phyloP scores from a whole-genome alignment of 768 basidiomycete species.

The Pluteus cervinus region DNA sequence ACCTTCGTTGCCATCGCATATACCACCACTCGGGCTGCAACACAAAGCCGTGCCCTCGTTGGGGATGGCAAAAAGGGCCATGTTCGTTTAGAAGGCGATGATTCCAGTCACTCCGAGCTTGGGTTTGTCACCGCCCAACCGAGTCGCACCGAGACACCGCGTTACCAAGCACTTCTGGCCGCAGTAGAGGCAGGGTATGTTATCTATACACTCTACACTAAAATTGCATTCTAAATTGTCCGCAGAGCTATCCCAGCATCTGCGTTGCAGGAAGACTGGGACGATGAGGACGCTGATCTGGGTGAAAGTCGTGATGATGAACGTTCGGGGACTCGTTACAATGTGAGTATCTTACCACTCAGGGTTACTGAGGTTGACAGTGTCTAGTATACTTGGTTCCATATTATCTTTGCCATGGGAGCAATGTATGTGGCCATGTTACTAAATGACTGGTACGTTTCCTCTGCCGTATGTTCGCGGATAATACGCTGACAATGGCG shows the following conservation, averaged over 20 bases:
- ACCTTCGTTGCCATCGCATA: conserved; percentile 99
- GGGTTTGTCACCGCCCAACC: conserved; percentile 82
- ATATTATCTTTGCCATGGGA: conserved; percentile 92
- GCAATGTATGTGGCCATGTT: conserved; percentile 98
- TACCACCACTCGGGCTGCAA: conserved; percentile 93
- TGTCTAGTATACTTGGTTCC: conserved; percentile 94
- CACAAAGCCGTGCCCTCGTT: conserved; percentile 86
- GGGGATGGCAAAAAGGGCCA: conserved; percentile 64
- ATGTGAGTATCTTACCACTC: conserved; percentile 44
- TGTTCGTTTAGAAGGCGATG: conserved; percentile 58
- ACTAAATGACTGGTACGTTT: conserved; percentile 90
- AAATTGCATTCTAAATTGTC: conserved; percentile 4
- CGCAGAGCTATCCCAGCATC: conserved; percentile 87
- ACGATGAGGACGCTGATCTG: conserved; percentile 71
- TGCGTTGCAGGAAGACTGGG: conserved; percentile 76
- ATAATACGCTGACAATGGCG: background rate
- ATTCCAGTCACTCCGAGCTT: conserved; percentile 57
- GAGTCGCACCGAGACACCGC: conserved; percentile 73
- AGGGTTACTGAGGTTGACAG: background rate
- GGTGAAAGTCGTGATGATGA: conserved; percentile 89
- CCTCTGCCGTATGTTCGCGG: conserved; percentile 2
- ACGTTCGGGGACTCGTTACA: conserved; percentile 89
- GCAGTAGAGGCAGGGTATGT: conserved; percentile 92
- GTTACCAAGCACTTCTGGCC: conserved; percentile 90
- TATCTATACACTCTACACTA: background rate